Conservation (phyloP, 2,329 filamentous ascomycete species). For the Sporothrix humicola region DNA sequence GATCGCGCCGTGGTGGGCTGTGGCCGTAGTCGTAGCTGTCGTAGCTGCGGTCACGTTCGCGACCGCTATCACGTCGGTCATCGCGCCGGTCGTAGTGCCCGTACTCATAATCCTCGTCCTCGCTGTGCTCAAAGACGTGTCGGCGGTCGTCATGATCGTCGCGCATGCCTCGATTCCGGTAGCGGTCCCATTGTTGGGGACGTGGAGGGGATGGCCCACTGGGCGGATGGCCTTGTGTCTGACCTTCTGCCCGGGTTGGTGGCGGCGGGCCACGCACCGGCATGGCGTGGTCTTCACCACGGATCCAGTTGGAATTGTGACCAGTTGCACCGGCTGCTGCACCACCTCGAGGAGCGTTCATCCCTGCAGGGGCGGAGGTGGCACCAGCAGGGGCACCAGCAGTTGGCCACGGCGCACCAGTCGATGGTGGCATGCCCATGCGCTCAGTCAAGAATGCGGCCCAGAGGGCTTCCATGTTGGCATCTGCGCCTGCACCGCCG, state of each 20-base stretch:
- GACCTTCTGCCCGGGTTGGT: neutral
- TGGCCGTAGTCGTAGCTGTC: neutral
- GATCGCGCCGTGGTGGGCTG: neutral
- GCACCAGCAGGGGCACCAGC: slow-evolving; percentile 1
- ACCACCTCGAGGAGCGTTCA: neutral
- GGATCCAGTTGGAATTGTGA: slow-evolving; percentile 16
- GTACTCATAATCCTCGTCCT: slow-evolving; percentile 19
- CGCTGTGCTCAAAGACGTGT: neutral
- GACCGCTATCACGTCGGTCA: neutral
- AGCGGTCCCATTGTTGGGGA: slow-evolving; percentile 11
- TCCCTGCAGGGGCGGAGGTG: neutral
- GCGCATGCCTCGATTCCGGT: neutral
- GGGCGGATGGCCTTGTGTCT: neutral
- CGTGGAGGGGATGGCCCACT: neutral
- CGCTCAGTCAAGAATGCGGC: slow-evolving; percentile 9
- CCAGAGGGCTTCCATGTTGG: slow-evolving; percentile 19
- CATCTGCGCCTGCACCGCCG: neutral
- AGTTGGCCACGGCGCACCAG: neutral
- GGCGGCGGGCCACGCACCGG: neutral
- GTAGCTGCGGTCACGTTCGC: too few species aligned
- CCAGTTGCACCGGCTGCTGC: neutral
- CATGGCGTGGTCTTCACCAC: neutral
- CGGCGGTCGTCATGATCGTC: neutral
- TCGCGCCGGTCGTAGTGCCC: neutral
- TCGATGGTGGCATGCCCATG: neutral